Conservation (phyloP, 345 rosid genomes). For the Brassica rapa region DNA sequence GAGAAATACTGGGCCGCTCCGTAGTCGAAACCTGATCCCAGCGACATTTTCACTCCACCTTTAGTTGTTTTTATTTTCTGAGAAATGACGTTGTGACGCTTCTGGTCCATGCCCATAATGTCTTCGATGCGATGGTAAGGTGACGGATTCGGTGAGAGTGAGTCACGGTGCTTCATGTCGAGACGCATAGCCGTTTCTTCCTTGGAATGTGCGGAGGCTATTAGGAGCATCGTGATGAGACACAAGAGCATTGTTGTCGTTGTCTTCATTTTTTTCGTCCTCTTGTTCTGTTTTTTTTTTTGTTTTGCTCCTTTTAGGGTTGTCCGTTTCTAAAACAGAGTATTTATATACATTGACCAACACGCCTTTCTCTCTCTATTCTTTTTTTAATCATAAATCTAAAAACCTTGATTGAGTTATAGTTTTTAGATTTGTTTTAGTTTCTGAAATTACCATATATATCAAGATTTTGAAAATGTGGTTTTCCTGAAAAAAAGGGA, state of each 20-base stretch:
- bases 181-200: conserved; percentile 5
- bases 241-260: conserved; percentile 3
- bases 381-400: conserved; percentile 7
- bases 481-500: background rate
- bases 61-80: background rate
- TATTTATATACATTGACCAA: conserved; percentile 27
- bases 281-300: background rate
- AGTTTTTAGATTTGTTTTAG: background rate
- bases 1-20: conserved; percentile 58
- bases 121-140: conserved; percentile 33
- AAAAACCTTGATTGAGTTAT: background rate
- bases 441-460: background rate
- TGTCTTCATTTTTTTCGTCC: conserved; percentile 29
- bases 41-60: conserved; percentile 40
- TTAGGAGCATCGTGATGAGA: conserved; percentile 14
- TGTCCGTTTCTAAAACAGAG: conserved; percentile 28
- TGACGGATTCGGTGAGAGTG: conserved; percentile 1
- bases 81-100: conserved; percentile 43
- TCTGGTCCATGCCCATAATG: conserved; percentile 43
- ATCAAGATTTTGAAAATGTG: background rate
- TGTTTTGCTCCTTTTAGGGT: conserved; percentile 12
- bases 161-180: conserved; percentile 24
- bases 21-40: conserved; percentile 49
- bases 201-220: conserved; percentile 19
- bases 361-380: conserved; percentile 15